Conservation (phyloP, 345 rosid genomes). For the Hibiscus syriacus region DNA sequence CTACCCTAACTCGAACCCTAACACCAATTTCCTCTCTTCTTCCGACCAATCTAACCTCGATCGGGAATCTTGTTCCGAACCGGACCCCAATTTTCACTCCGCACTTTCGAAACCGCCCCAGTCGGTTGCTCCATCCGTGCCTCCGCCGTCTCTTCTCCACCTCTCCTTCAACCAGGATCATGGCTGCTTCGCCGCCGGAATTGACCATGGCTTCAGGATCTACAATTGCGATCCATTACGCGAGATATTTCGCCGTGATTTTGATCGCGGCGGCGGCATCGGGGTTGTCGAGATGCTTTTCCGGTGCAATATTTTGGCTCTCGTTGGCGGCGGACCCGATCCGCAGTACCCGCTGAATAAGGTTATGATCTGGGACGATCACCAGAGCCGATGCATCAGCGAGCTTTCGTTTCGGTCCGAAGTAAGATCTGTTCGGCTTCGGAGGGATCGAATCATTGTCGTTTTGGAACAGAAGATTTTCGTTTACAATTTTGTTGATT, state of each 20-base stretch:
- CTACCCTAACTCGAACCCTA: conserved; percentile 4
- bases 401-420: conserved; percentile 91
- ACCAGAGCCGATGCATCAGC: conserved; percentile 81
- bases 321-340: conserved; percentile 86
- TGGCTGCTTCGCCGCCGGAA: conserved; percentile 82
- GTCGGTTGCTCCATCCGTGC: conserved; percentile 11
- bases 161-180: conserved; percentile 84
- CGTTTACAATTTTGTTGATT: conserved; percentile 76
- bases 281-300: conserved; percentile 90
- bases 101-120: conserved; percentile 19
- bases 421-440: conserved; percentile 73
- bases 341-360: conserved; percentile 75
- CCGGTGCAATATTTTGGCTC: conserved; percentile 83
- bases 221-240: conserved; percentile 89
- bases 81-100: conserved; percentile 13
- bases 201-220: conserved; percentile 90
- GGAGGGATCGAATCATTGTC: conserved; percentile 76
- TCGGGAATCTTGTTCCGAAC: conserved; percentile 26
- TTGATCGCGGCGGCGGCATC: conserved; percentile 57
- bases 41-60: conserved; percentile 3
- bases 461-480: conserved; percentile 83
- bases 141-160: conserved; percentile 42
- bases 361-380: conserved; percentile 99
- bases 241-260: conserved; percentile 90
- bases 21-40: background rate